Evolutionary conservation across 441 rosid species (phyloP).

Genomic region (Daphne laureola): DNA sequence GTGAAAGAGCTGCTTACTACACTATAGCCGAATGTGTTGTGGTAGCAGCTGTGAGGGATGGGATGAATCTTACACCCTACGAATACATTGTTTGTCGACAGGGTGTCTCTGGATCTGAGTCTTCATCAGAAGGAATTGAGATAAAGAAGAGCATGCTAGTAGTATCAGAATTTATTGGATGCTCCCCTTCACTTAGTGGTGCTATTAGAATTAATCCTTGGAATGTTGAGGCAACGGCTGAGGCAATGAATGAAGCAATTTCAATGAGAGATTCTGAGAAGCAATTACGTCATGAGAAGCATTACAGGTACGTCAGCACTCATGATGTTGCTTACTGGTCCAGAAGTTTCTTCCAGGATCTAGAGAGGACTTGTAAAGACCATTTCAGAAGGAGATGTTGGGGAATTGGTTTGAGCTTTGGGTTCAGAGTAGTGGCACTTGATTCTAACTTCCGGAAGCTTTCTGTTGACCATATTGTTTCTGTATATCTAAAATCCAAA

Average conservation of each 20-base stretch:
- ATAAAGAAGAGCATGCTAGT: conserved; percentile 73
- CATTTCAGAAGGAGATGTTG: conserved; percentile 67
- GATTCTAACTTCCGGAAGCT: conserved; percentile 68
- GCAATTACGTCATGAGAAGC: conserved; percentile 74
- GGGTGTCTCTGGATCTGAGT: conserved; percentile 40
- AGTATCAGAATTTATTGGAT: conserved; percentile 73
- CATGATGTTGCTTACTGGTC: conserved; percentile 81
- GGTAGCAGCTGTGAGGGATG: conserved; percentile 80
- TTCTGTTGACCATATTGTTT: conserved; percentile 40
- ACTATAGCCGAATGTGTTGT: conserved; percentile 68
- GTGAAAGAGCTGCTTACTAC: conserved; percentile 62
- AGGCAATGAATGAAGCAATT: conserved; percentile 70
- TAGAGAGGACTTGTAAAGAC: conserved; percentile 67
- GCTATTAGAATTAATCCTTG: conserved; percentile 76
- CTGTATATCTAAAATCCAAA: conserved; percentile 51
- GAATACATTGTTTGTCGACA: conserved; percentile 71
- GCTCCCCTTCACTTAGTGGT: conserved; percentile 78
- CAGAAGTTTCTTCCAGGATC: conserved; percentile 61
- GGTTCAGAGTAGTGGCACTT: conserved; percentile 66
- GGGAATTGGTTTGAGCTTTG: conserved; percentile 75
- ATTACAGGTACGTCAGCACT: conserved; percentile 59
- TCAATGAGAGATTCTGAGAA: conserved; percentile 54
- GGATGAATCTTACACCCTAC: conserved; percentile 76
- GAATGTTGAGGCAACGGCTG: conserved; percentile 61
- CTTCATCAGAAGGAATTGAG: conserved; percentile 29